A percentile compares a stretch with the other conserved stretches of the same genome.
These are phyloP conservation scores for Aspergillus ostianus DNA, from an alignment of 495 filamentous ascomycete genomes.

Conservation along the genomic window DNA sequence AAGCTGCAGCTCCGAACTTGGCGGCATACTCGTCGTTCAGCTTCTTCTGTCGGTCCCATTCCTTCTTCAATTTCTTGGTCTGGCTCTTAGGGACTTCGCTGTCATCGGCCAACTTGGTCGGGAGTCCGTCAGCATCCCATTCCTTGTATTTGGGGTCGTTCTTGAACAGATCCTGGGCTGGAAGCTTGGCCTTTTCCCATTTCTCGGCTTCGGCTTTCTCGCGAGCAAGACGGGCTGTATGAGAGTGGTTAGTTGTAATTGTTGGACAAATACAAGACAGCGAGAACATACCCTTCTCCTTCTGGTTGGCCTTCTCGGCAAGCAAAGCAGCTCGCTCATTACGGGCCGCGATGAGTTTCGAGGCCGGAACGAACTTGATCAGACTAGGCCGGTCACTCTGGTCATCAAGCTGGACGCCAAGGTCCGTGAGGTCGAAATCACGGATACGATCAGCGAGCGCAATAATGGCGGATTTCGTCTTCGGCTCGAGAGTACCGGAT, in stretches of 20 bases:
- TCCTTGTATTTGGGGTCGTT: conserved; percentile 65
- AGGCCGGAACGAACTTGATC: not conserved
- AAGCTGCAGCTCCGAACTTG: not conserved
- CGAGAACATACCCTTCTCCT: conserved; percentile 33
- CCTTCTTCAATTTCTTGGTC: conserved; percentile 83
- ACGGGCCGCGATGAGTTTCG: not conserved
- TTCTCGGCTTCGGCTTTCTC: conserved; percentile 49
- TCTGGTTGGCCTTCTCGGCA: conserved; percentile 41
- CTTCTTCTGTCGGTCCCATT: conserved; percentile 92
- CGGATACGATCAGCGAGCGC: not conserved
- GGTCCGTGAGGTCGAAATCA: not conserved
- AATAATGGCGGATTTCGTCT: not conserved
- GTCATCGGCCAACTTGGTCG: conserved; percentile 70
- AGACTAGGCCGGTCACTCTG: not conserved
- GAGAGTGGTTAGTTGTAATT: not conserved
- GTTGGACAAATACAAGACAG: not conserved
- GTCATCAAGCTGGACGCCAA: not conserved
- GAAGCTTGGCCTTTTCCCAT: conserved; percentile 69
- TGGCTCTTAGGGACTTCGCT: conserved; percentile 78
- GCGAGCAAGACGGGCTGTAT: conserved; percentile 39
- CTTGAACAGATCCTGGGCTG: conserved; percentile 68
- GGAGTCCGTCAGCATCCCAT: conserved; percentile 87
- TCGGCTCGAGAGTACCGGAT: not conserved
- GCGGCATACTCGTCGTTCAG: conserved; percentile 59
- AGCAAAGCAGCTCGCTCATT: not conserved